Percentiles rank a stretch among this genome's conserved stretches.
Evolutionary conservation across 768 basidiomycete genomes (phyloP).

Genomic region (Neoboletus subvelutipes): DNA sequence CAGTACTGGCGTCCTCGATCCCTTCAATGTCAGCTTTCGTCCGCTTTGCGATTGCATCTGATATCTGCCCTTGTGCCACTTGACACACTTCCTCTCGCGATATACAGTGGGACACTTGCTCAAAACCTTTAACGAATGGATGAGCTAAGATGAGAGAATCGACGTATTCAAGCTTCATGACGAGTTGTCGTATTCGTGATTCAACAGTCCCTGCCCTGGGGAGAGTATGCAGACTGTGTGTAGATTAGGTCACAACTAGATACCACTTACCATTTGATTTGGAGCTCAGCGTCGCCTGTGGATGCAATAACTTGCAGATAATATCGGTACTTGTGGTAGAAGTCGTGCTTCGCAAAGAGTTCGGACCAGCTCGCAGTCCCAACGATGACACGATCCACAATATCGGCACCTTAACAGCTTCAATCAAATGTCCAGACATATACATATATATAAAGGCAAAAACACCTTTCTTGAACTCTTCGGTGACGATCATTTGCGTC

Average conservation of each 20-base stretch:
- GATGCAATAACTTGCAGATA: constrained; percentile 96
- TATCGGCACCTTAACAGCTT: constrained; percentile 70
- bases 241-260: not conserved
- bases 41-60: constrained; percentile 66
- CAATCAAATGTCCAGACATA: constrained; percentile 9
- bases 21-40: constrained; percentile 77
- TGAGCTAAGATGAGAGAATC: constrained; percentile 91
- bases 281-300: constrained; percentile 76
- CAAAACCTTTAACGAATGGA: constrained; percentile 93
- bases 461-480: constrained; percentile 90
- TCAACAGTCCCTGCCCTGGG: constrained; percentile 94
- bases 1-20: constrained; percentile 72
- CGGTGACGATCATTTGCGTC: constrained; percentile 93
- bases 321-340: constrained; percentile 95
- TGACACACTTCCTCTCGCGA: constrained; percentile 84
- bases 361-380: constrained; percentile 86
- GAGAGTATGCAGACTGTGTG: constrained; percentile 14
- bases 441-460: not conserved
- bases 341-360: constrained; percentile 93
- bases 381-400: constrained; percentile 89
- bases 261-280: constrained; percentile 82
- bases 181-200: constrained; percentile 91
- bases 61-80: constrained; percentile 86
- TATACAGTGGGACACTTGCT: constrained; percentile 80
- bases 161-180: constrained; percentile 97